Evolutionary conservation across 208 protist genomes (phyloP), one percentile per base, ranked within the genome.

Genomic region (Crithidia acanthocephali): DNA sequence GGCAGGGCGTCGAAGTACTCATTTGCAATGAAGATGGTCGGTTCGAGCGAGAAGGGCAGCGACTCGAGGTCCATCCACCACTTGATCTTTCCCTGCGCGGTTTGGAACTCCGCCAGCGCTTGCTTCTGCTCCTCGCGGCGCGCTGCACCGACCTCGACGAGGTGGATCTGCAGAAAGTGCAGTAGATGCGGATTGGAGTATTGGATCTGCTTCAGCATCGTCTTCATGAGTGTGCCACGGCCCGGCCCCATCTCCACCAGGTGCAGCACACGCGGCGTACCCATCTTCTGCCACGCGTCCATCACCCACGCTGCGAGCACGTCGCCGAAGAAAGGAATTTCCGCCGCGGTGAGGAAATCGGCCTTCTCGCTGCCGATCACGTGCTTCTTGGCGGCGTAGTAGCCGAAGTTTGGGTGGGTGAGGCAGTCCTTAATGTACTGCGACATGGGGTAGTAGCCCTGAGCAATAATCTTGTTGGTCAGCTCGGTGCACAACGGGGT

Each of bases 1-100:
- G 93, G 91, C 52, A 97, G 80, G 11, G 91, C 93, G 62, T 97
- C 93, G 72, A 97, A 97, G 72, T 94, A 95, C 83, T 97, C 93
- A 44, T 97, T 96, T 4, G 85, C 83, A 58, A 96, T 82, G 66
- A 94, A 95, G 45, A 97, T 89, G 22, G 90, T 95, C 22, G 93
- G 91, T 76, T 95, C 90, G 18, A 93, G 62, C 16, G 85, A 81
- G 56, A 93, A 90, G 10, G 90, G 88, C 44, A 97, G 79, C 32
- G 86, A 91, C 76, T 95, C 90, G 30, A 95, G 68, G 63, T 84
- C 75, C 84, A 94, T 90, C 85, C 87, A 94, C 90, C 91, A 96
- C 71, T 89, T 90, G 71, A 97, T 94, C 72, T 93, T 93, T 10
- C 85, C 78, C 57, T 87, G 79, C 28, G 87, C 87, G 25, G 88